A percentile compares a stretch with the other conserved stretches of the same genome.
phyloP scores from a whole-genome alignment of 768 basidiomycete genomes.

The Scleroderma bovista region DNA sequence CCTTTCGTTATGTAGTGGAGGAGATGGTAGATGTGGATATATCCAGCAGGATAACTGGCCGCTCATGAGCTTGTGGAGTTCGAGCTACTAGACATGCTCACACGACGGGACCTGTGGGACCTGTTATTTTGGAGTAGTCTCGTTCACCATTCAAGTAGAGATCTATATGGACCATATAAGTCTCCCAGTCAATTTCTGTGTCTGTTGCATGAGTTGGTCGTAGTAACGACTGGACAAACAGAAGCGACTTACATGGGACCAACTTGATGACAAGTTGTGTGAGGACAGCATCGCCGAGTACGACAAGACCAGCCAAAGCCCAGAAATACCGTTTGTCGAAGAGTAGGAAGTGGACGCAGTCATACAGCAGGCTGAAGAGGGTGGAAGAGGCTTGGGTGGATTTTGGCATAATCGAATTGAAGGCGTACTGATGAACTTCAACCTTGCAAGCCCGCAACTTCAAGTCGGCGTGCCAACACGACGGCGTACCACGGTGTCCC shows the following conservation, averaged over 20 bases:
- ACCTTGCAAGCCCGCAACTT: no score
- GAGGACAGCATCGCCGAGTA: constrained; percentile 72
- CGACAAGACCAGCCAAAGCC: constrained; percentile 54
- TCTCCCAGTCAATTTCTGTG: constrained; percentile 98
- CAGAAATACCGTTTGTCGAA: constrained; percentile 60
- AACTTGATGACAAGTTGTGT: constrained; percentile 76
- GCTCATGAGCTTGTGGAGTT: not conserved
- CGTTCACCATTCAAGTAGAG: constrained; percentile 76
- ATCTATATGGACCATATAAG: constrained; percentile 87
- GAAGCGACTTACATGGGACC: constrained; percentile 65
- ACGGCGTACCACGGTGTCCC: no score
- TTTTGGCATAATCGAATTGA: no score
- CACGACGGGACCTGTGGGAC: constrained; percentile 94
- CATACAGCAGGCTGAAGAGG: not conserved
- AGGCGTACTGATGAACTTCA: no score
- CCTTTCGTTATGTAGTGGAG: constrained; percentile 59
- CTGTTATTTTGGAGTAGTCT: constrained; percentile 75
- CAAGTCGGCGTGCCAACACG: no score
- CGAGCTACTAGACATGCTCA: constrained; percentile 31
- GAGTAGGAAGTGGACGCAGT: constrained; percentile 25
- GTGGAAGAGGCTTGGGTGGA: not conserved
- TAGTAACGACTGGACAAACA: constrained; percentile 5
- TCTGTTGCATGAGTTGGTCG: constrained; percentile 45
- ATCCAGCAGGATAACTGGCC: constrained; percentile 89
- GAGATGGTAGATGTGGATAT: constrained; percentile 74